Evolutionary conservation across 257 asterid genomes (phyloP).

Genomic region (Solanum pennellii): DNA sequence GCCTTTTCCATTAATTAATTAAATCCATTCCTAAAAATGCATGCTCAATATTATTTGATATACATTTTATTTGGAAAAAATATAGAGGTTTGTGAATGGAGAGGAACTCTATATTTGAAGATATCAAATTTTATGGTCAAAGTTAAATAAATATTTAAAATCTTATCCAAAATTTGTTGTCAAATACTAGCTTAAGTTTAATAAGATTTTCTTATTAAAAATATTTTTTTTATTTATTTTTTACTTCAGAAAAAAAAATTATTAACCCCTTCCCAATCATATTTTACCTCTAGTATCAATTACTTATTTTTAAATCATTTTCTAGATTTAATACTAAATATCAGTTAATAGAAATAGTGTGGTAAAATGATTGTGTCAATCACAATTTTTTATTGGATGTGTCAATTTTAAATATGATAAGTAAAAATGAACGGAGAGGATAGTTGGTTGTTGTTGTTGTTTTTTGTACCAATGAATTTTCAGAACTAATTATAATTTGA

Average conservation of each 20-base stretch:
- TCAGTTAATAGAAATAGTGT: background rate
- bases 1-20: background rate
- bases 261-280: too few species aligned
- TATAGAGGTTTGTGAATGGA: background rate
- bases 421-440: background rate
- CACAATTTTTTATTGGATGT: background rate
- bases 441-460: background rate
- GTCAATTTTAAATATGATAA: background rate
- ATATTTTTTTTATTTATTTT: background rate
- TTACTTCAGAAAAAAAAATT: background rate
- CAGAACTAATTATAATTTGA: background rate
- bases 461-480: background rate
- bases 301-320: background rate
- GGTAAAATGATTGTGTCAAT: background rate
- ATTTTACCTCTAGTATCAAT: background rate
- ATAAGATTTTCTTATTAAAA: background rate
- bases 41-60: background rate
- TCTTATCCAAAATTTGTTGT: background rate
- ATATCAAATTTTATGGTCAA: background rate
- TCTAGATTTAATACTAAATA: background rate
- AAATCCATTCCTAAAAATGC: background rate
- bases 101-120: background rate
- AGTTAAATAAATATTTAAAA: background rate
- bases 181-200: background rate
- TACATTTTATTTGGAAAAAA: background rate